A percentile compares a stretch with the other conserved stretches of the same genome.
Conservation (phyloP, 306 rosid species). For the Leucaena leucocephala region DNA sequence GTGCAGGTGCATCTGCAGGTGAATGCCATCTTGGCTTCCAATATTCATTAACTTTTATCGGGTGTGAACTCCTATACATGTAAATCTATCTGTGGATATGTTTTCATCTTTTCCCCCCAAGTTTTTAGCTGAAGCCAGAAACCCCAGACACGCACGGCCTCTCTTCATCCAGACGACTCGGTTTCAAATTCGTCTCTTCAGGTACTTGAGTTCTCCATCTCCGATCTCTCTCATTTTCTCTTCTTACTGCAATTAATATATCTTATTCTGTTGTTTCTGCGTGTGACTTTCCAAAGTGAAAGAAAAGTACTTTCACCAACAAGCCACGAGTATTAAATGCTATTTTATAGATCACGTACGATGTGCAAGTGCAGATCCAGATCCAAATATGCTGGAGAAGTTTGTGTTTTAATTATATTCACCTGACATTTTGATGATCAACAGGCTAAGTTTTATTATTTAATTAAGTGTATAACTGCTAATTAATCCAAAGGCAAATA, state of each 20-base stretch:
- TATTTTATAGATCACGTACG: neutral
- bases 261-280: neutral
- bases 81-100: neutral
- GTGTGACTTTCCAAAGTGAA: neutral
- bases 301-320: neutral
- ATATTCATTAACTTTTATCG: neutral
- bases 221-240: neutral
- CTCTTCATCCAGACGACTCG: neutral
- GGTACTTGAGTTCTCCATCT: neutral
- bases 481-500: neutral
- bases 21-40: conserved; percentile 57
- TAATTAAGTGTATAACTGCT: neutral
- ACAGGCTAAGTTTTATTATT: neutral
- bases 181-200: neutral
- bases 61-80: neutral
- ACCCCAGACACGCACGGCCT: neutral
- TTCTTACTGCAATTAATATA: neutral
- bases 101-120: neutral
- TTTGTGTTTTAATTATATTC: neutral
- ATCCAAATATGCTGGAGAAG: neutral
- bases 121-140: neutral
- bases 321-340: neutral
- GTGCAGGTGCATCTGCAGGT: conserved; percentile 78
- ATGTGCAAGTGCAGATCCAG: conserved; percentile 18
- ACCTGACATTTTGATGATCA: neutral